These are phyloP conservation scores for Aaosphaeria pasadenensis DNA, from an alignment of 2,329 filamentous ascomycete species.

Conservation along the genomic window DNA sequence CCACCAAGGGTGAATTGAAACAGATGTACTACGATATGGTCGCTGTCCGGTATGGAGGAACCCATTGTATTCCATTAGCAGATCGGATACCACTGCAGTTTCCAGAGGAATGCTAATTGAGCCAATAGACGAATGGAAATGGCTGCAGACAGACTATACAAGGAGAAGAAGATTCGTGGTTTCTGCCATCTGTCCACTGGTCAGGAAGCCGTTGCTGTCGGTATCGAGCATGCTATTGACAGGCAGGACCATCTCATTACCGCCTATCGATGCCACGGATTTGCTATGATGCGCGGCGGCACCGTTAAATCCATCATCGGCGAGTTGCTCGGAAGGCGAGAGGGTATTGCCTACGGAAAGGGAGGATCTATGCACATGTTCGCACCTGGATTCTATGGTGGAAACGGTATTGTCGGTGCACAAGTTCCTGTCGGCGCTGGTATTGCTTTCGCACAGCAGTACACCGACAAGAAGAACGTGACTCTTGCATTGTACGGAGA, in stretches of 20 bases:
- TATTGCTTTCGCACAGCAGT: constrained; percentile 95
- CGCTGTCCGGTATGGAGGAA: constrained; percentile 70
- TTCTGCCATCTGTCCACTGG: constrained; percentile 99
- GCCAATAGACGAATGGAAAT: constrained; percentile 91
- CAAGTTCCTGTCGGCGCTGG: constrained; percentile 97
- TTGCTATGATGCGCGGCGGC: constrained; percentile 92
- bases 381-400: constrained; percentile 93
- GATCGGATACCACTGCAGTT: not conserved
- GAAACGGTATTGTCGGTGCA: constrained; percentile 98
- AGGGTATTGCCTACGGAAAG: constrained; percentile 98
- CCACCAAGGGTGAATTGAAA: constrained; percentile 97
- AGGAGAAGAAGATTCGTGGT: constrained; percentile 99
- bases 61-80: not conserved
- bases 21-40: constrained; percentile 99
- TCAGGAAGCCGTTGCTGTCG: constrained; percentile 94
- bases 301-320: constrained; percentile 90
- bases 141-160: constrained; percentile 98
- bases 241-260: constrained; percentile 94
- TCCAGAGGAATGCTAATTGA: not conserved
- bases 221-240: constrained; percentile 93
- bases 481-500: constrained; percentile 93
- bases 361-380: constrained; percentile 99
- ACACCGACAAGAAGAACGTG: constrained; percentile 81
- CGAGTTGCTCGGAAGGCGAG: constrained; percentile 89
- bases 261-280: constrained; percentile 98